phyloP scores from a whole-genome alignment of 129 eudicot species.

The Centella asiatica region DNA sequence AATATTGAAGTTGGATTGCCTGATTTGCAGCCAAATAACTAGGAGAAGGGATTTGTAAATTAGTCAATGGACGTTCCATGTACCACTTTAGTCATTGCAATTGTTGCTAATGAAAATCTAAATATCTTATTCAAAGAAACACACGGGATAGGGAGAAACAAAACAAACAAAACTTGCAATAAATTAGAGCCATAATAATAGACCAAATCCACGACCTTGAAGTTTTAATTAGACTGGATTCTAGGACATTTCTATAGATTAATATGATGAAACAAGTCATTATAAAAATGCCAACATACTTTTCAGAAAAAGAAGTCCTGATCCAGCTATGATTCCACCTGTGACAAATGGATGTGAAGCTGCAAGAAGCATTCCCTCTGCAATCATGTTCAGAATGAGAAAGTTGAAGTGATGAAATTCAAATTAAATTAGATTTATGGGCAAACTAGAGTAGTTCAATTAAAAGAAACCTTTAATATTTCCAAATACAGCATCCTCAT shows the following conservation, averaged over 20 bases:
- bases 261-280: not conserved
- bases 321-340: conserved; percentile 54
- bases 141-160: no score
- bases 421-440: not conserved
- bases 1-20: no score
- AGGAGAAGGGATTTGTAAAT: no score
- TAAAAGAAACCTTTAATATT: conserved; percentile 61
- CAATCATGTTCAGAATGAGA: conserved; percentile 18
- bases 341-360: conserved; percentile 65
- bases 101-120: not conserved
- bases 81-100: not conserved
- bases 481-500: conserved; percentile 64
- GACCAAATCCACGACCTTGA: not conserved
- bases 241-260: not conserved
- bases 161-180: not conserved
- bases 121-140: not conserved
- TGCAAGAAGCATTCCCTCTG: conserved; percentile 77
- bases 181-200: not conserved
- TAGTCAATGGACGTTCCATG: no score
- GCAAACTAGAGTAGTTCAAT: not conserved
- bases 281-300: conserved; percentile 33
- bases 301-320: conserved; percentile 56
- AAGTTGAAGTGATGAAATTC: conserved; percentile 9
- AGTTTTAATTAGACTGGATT: not conserved
- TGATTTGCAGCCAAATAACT: no score